A percentile compares a stretch with the other conserved stretches of the same genome.
These are phyloP conservation scores for Setomelanomma holmii DNA, from an alignment of 2,329 filamentous ascomycete genomes.

Conservation along the genomic window DNA sequence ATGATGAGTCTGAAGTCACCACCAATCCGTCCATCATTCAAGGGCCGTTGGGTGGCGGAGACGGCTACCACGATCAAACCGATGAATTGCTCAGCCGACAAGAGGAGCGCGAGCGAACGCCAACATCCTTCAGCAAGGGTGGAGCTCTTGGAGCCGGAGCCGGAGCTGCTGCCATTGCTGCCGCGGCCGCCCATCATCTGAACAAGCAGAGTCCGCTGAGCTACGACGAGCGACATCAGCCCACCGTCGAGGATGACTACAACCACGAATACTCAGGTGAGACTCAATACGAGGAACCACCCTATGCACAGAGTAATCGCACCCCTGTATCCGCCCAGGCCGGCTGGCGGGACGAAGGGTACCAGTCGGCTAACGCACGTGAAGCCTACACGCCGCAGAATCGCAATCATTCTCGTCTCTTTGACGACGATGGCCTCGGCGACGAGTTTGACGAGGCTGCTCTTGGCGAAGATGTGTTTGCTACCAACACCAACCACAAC, in stretches of 20 bases:
- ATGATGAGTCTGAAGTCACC: constrained; percentile 67
- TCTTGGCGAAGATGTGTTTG: constrained; percentile 52
- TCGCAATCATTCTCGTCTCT: constrained; percentile 55
- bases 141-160: constrained; percentile 52
- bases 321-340: constrained; percentile 58
- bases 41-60: constrained; percentile 69
- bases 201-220: constrained; percentile 33
- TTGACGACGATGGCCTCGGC: constrained; percentile 64
- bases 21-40: constrained; percentile 88
- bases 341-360: constrained; percentile 79
- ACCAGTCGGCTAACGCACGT: constrained; percentile 77
- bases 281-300: constrained; percentile 41
- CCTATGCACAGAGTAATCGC: constrained; percentile 38
- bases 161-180: constrained; percentile 63
- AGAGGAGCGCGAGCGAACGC: constrained; percentile 44
- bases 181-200: constrained; percentile 57
- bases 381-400: constrained; percentile 56
- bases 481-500: constrained; percentile 55
- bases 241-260: constrained; percentile 49
- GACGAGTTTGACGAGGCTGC: constrained; percentile 59
- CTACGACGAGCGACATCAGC: constrained; percentile 41
- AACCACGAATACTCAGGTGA: constrained; percentile 42
- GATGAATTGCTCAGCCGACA: constrained; percentile 40
- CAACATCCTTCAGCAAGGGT: constrained; percentile 40
- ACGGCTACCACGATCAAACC: constrained; percentile 53